These are phyloP conservation scores for Rhodotorula taiwanensis DNA, from an alignment of 768 basidiomycete genomes.

Conservation along the genomic window DNA sequence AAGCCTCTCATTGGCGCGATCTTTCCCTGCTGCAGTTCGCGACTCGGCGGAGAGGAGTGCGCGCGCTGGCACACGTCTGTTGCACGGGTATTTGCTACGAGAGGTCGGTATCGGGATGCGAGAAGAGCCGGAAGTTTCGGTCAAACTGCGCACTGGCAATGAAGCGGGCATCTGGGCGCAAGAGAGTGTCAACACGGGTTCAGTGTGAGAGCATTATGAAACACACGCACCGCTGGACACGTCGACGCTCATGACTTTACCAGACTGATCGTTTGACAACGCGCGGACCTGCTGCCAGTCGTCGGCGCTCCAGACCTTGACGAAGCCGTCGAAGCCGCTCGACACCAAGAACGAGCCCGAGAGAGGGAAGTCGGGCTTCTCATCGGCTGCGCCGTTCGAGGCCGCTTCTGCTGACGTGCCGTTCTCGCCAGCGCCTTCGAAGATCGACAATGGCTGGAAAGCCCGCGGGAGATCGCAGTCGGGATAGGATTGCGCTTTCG, in stretches of 20 bases:
- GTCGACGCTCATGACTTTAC: slow-evolving; percentile 99
- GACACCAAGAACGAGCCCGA: slow-evolving; percentile 89
- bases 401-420: background rate
- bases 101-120: slow-evolving; percentile 15
- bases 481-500: slow-evolving; percentile 4
- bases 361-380: slow-evolving; percentile 62
- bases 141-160: slow-evolving; percentile 29
- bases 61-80: no score
- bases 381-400: slow-evolving; percentile 2
- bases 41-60: no score
- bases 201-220: no score
- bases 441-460: slow-evolving; percentile 18
- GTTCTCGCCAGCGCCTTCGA: slow-evolving; percentile 27
- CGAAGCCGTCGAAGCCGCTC: slow-evolving; percentile 86
- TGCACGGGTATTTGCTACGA: slow-evolving; percentile 4
- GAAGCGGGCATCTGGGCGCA: slow-evolving; percentile 29
- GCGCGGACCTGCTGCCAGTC: slow-evolving; percentile 91
- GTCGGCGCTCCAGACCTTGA: slow-evolving; percentile 95
- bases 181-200: background rate
- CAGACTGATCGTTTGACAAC: slow-evolving; percentile 75
- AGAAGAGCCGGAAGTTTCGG: slow-evolving; percentile 28
- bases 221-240: slow-evolving; percentile 54
- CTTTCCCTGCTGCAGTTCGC: no score
- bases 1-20: no score
- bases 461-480: slow-evolving; percentile 17